Percentiles rank a stretch among this genome's conserved stretches.
These are phyloP conservation scores for Pleurostoma richardsiae DNA, from an alignment of 2,329 filamentous ascomycete genomes.

Conservation along the genomic window DNA sequence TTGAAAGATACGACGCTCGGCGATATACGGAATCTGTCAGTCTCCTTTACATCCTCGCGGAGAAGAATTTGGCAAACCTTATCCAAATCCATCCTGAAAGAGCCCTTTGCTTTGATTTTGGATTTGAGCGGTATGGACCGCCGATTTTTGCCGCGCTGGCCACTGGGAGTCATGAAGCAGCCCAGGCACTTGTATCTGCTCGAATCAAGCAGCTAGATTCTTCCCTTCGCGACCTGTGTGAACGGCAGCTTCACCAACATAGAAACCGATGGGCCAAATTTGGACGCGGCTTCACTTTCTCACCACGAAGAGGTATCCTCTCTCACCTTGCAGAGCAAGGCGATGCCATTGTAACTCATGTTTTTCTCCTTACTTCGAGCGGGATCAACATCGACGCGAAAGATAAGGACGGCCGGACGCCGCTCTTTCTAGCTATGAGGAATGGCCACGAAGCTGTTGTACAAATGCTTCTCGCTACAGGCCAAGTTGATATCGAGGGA, in stretches of 20 bases:
- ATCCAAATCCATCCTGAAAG: slow-evolving; percentile 1
- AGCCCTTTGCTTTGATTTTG: not conserved
- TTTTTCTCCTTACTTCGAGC: too few relatives aligned
- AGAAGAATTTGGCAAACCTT: slow-evolving; percentile 3
- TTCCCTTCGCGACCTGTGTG: not conserved
- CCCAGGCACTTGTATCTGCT: not conserved
- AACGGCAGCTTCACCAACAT: not conserved
- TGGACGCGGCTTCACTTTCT: not conserved
- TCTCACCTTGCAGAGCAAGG: not conserved
- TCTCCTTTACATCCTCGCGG: slow-evolving; percentile 4
- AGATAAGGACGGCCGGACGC: too few relatives aligned
- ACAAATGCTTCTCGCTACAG: too few relatives aligned
- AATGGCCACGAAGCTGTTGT: too few relatives aligned
- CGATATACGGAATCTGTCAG: slow-evolving; percentile 3
- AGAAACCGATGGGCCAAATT: not conserved
- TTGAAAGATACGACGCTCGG: not conserved
- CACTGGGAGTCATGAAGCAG: slow-evolving; percentile 3
- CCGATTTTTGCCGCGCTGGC: slow-evolving; percentile 10
- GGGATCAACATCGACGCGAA: too few relatives aligned
- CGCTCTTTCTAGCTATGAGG: too few relatives aligned
- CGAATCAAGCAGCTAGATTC: not conserved
- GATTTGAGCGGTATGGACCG: slow-evolving; percentile 5
- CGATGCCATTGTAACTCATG: too few relatives aligned
- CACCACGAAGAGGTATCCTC: not conserved
- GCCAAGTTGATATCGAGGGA: too few relatives aligned